Percentiles rank a stretch among this genome's conserved stretches.
Conservation (phyloP, 148 eudicot genomes). For the Heliamphora exappendiculata region DNA sequence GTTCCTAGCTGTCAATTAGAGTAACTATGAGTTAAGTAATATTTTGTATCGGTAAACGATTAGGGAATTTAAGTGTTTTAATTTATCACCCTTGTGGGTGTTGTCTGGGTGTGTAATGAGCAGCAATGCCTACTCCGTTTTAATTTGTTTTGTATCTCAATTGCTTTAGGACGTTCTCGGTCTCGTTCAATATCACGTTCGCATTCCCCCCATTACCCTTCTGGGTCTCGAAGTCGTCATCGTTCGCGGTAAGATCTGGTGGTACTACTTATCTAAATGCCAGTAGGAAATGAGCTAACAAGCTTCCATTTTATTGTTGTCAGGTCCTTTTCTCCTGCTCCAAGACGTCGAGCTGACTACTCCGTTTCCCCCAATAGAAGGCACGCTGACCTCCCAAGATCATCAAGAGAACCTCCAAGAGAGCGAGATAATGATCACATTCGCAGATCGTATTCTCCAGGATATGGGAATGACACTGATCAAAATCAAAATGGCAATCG, state of each 20-base stretch:
- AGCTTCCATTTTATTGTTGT: slow-evolving; percentile 5
- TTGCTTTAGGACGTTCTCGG: slow-evolving; percentile 44
- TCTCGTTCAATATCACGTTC: slow-evolving; percentile 58
- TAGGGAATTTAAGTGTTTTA: background rate
- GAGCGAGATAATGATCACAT: slow-evolving; percentile 21
- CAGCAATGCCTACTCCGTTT: background rate
- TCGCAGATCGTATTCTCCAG: slow-evolving; percentile 46
- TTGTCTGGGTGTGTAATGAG: background rate
- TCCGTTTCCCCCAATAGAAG: slow-evolving; percentile 55
- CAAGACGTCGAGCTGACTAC: slow-evolving; percentile 37
- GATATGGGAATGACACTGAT: slow-evolving; percentile 21
- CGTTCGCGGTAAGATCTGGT: slow-evolving; percentile 36
- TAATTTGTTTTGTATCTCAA: background rate
- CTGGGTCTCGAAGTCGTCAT: slow-evolving; percentile 46
- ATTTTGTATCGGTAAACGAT: background rate
- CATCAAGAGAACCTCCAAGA: slow-evolving; percentile 36
- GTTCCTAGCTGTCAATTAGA: background rate
- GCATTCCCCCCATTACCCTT: slow-evolving; percentile 41
- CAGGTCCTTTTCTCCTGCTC: slow-evolving; percentile 60
- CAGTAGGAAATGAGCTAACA: background rate
- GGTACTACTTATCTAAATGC: background rate
- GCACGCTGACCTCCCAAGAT: slow-evolving; percentile 37
- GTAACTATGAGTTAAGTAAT: background rate
- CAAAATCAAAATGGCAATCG: slow-evolving; percentile 30
- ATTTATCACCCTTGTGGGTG: background rate